Evolutionary conservation across 257 asterid genomes (phyloP).

Genomic region (Solanum rostratum): DNA sequence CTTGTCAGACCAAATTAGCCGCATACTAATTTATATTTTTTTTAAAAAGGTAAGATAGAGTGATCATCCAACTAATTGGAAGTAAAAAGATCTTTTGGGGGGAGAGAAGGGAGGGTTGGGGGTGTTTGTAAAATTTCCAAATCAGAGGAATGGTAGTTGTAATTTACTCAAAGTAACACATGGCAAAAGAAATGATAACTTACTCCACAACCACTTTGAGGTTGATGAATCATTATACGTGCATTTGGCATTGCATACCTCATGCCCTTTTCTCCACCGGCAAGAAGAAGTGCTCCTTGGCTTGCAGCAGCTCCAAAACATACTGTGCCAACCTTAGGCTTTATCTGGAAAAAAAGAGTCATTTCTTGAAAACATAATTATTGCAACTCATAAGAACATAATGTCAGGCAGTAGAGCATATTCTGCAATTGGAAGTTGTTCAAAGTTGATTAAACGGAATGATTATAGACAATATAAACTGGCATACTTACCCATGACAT

Average conservation of each 20-base stretch:
- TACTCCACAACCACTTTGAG: slow-evolving; percentile 97
- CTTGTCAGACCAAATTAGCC: neutral
- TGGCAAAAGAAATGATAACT: slow-evolving; percentile 4
- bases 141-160: neutral
- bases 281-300: slow-evolving; percentile 94
- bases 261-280: slow-evolving; percentile 98
- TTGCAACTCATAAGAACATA: neutral
- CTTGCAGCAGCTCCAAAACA: slow-evolving; percentile 96
- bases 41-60: neutral
- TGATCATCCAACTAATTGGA: neutral
- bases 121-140: neutral
- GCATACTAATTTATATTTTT: neutral
- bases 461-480: neutral
- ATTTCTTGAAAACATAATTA: slow-evolving; percentile 5
- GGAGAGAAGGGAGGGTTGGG: neutral
- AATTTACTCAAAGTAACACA: neutral
- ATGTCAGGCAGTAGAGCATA: neutral
- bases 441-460: neutral
- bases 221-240: slow-evolving; percentile 94
- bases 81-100: neutral
- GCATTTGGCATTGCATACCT: slow-evolving; percentile 98
- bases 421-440: neutral
- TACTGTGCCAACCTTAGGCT: slow-evolving; percentile 95
- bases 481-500: slow-evolving; percentile 86
- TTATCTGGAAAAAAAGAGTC: slow-evolving; percentile 40